Conservation (phyloP, 2,329 filamentous ascomycete genomes). For the Aspergillus neoniger region DNA sequence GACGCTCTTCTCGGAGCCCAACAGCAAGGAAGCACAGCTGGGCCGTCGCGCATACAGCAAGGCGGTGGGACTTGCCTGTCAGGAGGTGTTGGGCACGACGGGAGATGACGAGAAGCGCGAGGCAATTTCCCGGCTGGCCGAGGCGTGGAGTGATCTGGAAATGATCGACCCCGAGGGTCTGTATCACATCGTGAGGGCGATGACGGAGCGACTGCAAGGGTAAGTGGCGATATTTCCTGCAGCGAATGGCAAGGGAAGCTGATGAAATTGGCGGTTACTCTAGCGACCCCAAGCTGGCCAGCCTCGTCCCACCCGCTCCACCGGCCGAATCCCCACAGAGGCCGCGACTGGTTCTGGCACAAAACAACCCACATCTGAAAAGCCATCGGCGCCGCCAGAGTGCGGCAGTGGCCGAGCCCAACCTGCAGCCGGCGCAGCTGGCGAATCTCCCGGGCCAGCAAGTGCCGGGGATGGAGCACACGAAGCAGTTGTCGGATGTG, state of each 20-base stretch:
- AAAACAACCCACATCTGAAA: slow-evolving; percentile 82
- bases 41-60: slow-evolving; percentile 80
- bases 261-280: slow-evolving; percentile 16
- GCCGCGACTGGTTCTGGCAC: slow-evolving; percentile 72
- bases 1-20: slow-evolving; percentile 33
- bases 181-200: slow-evolving; percentile 76
- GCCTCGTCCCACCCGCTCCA: slow-evolving; percentile 40
- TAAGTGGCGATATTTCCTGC: slow-evolving; percentile 21
- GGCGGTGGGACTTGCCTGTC: slow-evolving; percentile 77
- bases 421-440: slow-evolving; percentile 40
- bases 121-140: slow-evolving; percentile 76
- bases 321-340: slow-evolving; percentile 48
- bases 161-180: slow-evolving; percentile 87
- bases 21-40: slow-evolving; percentile 77
- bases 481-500: slow-evolving; percentile 83
- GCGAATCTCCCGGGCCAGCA: slow-evolving; percentile 58
- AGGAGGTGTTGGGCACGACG: slow-evolving; percentile 83
- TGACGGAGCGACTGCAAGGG: slow-evolving; percentile 70
- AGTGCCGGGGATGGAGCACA: slow-evolving; percentile 83
- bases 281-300: slow-evolving; percentile 43
- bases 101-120: slow-evolving; percentile 72
- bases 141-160: slow-evolving; percentile 83
- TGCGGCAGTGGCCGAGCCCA: slow-evolving; percentile 36
- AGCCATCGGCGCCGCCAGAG: slow-evolving; percentile 70
- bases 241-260: slow-evolving; percentile 9